These are phyloP conservation scores for Lasiosphaeria hispida DNA, from an alignment of 495 filamentous ascomycete species.

Conservation along the genomic window DNA sequence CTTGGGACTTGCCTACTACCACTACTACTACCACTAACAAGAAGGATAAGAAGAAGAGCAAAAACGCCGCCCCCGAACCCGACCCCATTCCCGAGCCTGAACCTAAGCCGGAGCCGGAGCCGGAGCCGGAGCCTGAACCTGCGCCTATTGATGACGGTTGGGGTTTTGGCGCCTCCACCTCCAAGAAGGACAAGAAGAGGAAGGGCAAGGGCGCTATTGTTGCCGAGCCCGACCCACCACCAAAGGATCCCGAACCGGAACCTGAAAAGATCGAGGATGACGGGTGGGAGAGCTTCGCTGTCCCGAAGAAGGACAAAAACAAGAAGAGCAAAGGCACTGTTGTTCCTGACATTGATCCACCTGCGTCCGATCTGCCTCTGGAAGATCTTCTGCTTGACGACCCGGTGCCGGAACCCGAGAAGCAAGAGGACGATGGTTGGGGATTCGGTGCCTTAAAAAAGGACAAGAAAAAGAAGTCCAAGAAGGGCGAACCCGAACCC, in stretches of 20 bases:
- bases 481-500: slow-evolving; percentile 18
- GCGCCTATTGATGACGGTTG: slow-evolving; percentile 16
- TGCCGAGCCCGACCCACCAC: slow-evolving; percentile 9
- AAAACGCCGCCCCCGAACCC: slow-evolving; percentile 11
- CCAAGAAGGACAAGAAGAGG: slow-evolving; percentile 31
- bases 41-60: slow-evolving; percentile 27
- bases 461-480: slow-evolving; percentile 11
- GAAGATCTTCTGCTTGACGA: background rate
- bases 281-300: slow-evolving; percentile 1
- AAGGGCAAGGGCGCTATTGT: slow-evolving; percentile 14
- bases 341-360: background rate
- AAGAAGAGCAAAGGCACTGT: slow-evolving; percentile 18
- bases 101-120: slow-evolving; percentile 11
- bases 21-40: slow-evolving; percentile 16
- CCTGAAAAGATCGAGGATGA: slow-evolving; percentile 27
- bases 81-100: slow-evolving; percentile 9
- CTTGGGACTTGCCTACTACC: slow-evolving; percentile 20
- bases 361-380: background rate
- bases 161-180: background rate
- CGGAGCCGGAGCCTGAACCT: slow-evolving; percentile 17
- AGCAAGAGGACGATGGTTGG: slow-evolving; percentile 23
- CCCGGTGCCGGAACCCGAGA: slow-evolving; percentile 12
- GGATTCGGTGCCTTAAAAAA: slow-evolving; percentile 5
- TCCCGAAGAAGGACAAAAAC: slow-evolving; percentile 22
- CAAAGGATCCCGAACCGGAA: slow-evolving; percentile 25